These are phyloP conservation scores for Corylus avellana DNA, from an alignment of 306 rosid species.

Conservation along the genomic window DNA sequence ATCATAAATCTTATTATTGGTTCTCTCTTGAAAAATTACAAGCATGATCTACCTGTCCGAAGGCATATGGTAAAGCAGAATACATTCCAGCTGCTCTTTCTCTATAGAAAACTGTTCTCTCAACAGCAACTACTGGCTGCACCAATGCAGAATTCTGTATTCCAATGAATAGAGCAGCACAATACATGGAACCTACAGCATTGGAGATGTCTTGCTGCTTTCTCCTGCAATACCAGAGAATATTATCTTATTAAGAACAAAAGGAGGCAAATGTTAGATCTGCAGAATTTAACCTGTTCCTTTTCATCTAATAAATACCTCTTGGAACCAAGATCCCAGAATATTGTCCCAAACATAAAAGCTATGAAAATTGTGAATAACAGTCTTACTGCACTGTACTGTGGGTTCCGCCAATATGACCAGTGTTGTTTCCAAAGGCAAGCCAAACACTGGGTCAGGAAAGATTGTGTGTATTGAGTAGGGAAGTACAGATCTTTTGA, in stretches of 20 bases:
- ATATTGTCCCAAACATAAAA: conserved; percentile 74
- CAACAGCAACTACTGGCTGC: conserved; percentile 80
- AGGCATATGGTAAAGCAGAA: conserved; percentile 84
- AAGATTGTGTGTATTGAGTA: conserved; percentile 64
- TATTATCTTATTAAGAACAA: neutral
- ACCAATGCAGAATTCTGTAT: conserved; percentile 63
- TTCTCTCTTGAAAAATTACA: neutral
- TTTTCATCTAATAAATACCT: conserved; percentile 40
- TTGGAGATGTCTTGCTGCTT: conserved; percentile 68
- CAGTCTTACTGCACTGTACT: conserved; percentile 71
- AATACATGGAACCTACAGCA: conserved; percentile 87
- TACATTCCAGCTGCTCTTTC: conserved; percentile 94
- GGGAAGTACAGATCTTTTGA: conserved; percentile 70
- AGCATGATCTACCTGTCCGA: conserved; percentile 56
- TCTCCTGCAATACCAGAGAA: conserved; percentile 45
- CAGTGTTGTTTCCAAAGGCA: conserved; percentile 86
- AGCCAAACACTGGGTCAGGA: conserved; percentile 68
- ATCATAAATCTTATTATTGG: neutral
- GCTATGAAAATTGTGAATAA: conserved; percentile 77
- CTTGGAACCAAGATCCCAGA: conserved; percentile 79
- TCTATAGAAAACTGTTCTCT: conserved; percentile 86
- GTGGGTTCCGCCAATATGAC: conserved; percentile 89
- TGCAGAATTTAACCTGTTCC: neutral
- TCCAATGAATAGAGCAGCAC: conserved; percentile 74
- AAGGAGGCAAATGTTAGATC: neutral